Conservation (phyloP, 768 basidiomycete genomes). For the Trametes gibbosa region DNA sequence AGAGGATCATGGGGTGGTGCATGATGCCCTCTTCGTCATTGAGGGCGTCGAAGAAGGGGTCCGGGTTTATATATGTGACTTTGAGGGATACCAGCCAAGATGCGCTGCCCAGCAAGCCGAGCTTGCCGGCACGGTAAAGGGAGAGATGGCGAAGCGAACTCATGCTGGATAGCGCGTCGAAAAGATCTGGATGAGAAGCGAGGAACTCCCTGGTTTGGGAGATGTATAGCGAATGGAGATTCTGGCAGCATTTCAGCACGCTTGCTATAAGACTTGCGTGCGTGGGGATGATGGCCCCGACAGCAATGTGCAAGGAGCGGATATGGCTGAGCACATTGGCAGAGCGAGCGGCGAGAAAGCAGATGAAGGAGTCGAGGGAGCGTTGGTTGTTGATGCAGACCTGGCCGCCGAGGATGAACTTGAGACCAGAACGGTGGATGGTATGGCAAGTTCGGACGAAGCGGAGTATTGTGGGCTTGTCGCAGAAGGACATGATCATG, state of each 20-base stretch:
- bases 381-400: neutral
- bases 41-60: neutral
- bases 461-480: neutral
- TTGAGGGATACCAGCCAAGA: neutral
- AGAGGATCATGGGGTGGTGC: neutral
- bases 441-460: conserved; percentile 1
- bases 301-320: neutral
- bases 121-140: neutral
- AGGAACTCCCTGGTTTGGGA: neutral
- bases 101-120: neutral
- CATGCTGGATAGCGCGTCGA: neutral
- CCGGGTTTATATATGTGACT: neutral
- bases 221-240: neutral
- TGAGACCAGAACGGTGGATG: neutral
- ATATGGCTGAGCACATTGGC: neutral
- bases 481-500: neutral
- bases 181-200: neutral
- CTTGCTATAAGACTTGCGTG: neutral
- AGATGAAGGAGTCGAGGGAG: neutral
- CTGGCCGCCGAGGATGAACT: neutral
- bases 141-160: neutral
- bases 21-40: neutral
- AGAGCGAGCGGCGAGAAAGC: neutral
- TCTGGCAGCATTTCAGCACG: neutral
- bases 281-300: neutral